Evolutionary conservation across 179 eudicot species (phyloP), one percentile per base, ranked within the genome.

Genomic region (Heliamphora pulchella): DNA sequence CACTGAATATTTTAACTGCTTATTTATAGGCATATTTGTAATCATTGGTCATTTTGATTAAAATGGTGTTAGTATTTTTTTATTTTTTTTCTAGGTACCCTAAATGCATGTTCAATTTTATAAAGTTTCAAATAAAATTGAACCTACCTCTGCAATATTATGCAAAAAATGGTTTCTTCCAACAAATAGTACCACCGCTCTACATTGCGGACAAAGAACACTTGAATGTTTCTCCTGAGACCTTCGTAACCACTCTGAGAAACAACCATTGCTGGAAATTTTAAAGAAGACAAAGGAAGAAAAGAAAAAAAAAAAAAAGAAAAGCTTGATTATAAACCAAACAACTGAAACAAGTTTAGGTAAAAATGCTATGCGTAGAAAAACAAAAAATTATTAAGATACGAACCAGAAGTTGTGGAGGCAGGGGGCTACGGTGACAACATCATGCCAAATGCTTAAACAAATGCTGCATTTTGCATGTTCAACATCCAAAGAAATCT

Each of bases 191-290:
- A 91, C 98, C 77, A 83, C 96, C 13, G 91, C 89, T 88, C 97
- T 88, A 83, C 99, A 95, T 3, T 96, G 99, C 67, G 99, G 98
- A 85, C 98, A 96, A 75, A 94, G 86, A 79, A 92, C 93, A 83
- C 81, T 90, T 31, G 97, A 77, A 83, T 80, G 91, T 82, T 88
- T 93, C 85, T 91, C 85, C 72, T 92, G 92, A 76, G 88, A 91
- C 88, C 96, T 89, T 87, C 87, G 88, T 82, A 96, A 81, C 99
- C 99, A 96, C 90, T 96, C 97, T 59, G 99, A 96, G 89, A 96
- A 96, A 83, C 99, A 96, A 66, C 99, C 99, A 61, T 96, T 96
- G 88, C 99, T 96, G 91, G 67, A 73, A 74, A 77, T 22, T 11
- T 43, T 46, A 57, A 43, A 10, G 80, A 48, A 62, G 64, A 61